Evolutionary conservation across 768 basidiomycete species (phyloP), one percentile per base, ranked within the genome.

Genomic region (Kwoniella newhampshirensis): DNA sequence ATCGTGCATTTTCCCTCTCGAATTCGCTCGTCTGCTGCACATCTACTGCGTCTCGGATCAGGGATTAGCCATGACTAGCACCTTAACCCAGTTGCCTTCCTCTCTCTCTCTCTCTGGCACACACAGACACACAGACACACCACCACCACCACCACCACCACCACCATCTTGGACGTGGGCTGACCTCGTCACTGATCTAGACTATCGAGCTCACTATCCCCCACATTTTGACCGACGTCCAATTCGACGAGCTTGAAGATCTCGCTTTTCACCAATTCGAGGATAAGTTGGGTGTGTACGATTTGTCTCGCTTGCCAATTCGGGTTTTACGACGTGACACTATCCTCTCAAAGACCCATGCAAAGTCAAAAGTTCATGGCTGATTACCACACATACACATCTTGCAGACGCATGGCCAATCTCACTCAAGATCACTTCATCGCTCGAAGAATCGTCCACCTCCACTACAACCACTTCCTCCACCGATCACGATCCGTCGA

Each of bases 171-270:
- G n/a, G n/a, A n/a, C n/a, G n/a, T n/a, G n/a, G n/a, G n/a, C n/a
- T n/a, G n/a, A n/a, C n/a, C n/a, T n/a, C n/a, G n/a, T n/a, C n/a
- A 23, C 21, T 23, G 27, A 45, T 21, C 21, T 41, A 60, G 59
- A 54, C 52, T 18, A 57, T 62, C 39, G 50, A 50, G 25, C 32
- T 62, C 20, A 57, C 54, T 5, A 44, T 62, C 5, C 60, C 60
- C 18, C 50, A 57, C 41, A 41, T 55, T 15, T 42, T 62, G 11
- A 57, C 60, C 2, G 49, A 47, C 44, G 60, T 57, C 27, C 53
- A 62, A 53, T 53, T 56, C 17, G 50, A 56, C 26, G 60, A 53
- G 23, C 26, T 62, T 23, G 60, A 62, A 62, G 60, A 62, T 47
- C 35, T 56, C 4, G 51, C 50, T 13, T 62, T 63, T 32, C n/a